Base-by-base conservation (phyloP, 176 grass and related monocot genomes). In the Triticum urartu region DNA sequence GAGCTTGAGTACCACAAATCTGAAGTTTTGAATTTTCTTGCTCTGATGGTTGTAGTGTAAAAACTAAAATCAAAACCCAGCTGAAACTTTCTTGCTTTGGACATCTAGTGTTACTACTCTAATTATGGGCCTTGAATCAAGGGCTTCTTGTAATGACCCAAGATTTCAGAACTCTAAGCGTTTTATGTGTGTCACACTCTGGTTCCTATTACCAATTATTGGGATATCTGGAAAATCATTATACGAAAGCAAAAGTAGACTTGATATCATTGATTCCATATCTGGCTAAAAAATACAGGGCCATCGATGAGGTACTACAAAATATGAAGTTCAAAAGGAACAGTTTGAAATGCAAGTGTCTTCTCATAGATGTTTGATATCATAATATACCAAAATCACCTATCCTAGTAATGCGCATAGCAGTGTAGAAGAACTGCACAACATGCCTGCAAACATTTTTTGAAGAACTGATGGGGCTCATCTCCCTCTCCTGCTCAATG, bases 71-170 rank as follows among this genome's bases (percentile, higher is more conserved):
- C 1, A 39, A 32, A 75, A 43, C 64, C 25, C 67, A 75, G 13
- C 5, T 20, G 50, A 89, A 77, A 69, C 14, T 68, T 80, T 80
- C 24, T 68, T 35, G n/a, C 42, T 81, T 40, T 42, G 21, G 50
- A 45, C 43, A 79, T 40, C 8, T 11, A 36, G 13, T 35, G 11
- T 17, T 56, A 42, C 43, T 40, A 15, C 73, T 78, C 13, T 64
- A 18, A 48, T 64, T 35, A 5, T 26, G 69, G 43, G 9, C 39
- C 39, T 40, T 10, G 9, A 40, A 10, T 40, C 39, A 40, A 40
- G 39, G 2, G 13, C 6, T 42, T 30, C 0, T 78, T 35, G 28
- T 40, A 2, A 40, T 40, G 38, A 48, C 9, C 52, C 11, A 6
- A 63, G 33, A 42, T 34, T 20, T 78, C 50, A 13, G 56, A 73